phyloP scores from a whole-genome alignment of 2,329 filamentous ascomycete genomes.

The Fusarium piperis region DNA sequence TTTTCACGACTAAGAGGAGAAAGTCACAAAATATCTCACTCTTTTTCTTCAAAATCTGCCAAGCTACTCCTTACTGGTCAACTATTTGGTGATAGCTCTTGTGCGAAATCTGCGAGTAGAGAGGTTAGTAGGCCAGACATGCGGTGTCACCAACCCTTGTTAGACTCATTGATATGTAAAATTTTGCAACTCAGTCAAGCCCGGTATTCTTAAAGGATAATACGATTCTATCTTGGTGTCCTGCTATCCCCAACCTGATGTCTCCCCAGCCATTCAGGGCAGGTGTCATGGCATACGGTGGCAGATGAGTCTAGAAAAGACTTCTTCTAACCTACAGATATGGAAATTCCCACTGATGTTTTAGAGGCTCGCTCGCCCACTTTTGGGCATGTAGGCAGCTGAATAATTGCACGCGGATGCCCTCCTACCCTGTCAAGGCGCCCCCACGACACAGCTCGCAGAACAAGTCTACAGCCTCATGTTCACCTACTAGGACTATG shows the following conservation, averaged over 20 bases:
- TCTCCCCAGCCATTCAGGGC: background rate
- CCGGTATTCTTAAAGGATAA: background rate
- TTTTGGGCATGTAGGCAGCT: too few species aligned
- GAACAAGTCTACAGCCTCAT: background rate
- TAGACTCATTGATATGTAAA: background rate
- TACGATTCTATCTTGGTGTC: background rate
- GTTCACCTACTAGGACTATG: background rate
- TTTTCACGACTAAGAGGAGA: background rate
- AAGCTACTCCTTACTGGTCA: background rate
- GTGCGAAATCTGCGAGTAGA: background rate
- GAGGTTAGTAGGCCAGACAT: background rate
- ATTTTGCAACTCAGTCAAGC: rapidly evolving
- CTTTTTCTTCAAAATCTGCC: background rate
- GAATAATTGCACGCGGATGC: background rate
- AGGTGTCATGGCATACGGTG: background rate
- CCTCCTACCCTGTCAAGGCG: background rate
- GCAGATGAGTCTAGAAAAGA: background rate
- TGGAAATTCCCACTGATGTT: too few species aligned
- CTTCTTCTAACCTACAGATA: too few species aligned
- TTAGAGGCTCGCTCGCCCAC: too few species aligned
- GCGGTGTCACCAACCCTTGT: background rate
- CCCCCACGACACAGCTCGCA: background rate
- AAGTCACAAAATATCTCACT: background rate
- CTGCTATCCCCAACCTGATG: background rate
- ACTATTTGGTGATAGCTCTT: background rate